These are phyloP conservation scores for Centrapalus pauciflorus DNA, from an alignment of 129 eudicot species.

Conservation along the genomic window DNA sequence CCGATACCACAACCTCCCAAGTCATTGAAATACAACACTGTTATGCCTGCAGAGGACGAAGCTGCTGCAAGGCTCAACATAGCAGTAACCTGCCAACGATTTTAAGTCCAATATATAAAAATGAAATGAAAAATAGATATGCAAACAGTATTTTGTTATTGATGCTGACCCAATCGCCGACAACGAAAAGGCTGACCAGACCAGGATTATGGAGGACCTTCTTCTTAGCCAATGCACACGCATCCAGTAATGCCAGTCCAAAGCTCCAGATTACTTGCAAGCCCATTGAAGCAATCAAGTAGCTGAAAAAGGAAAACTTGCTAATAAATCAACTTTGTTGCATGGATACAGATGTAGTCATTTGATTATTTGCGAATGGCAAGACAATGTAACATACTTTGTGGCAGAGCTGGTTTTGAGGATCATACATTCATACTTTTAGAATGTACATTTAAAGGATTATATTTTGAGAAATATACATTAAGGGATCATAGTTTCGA, in stretches of 20 bases:
- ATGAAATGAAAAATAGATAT: background rate
- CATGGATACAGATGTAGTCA: background rate
- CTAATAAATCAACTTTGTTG: background rate
- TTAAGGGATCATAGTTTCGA: no score
- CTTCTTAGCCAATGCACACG: slow-evolving; percentile 54
- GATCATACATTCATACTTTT: no score
- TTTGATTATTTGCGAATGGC: no score
- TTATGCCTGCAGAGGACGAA: slow-evolving; percentile 73
- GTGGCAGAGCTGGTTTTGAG: no score
- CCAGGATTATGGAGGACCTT: slow-evolving; percentile 47
- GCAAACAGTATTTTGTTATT: background rate
- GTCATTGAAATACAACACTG: slow-evolving; percentile 53
- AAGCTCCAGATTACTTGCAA: slow-evolving; percentile 72
- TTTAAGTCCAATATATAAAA: background rate
- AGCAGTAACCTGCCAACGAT: slow-evolving; percentile 51
- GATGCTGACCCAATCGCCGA: slow-evolving; percentile 82
- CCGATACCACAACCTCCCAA: slow-evolving; percentile 38
- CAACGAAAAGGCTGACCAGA: slow-evolving; percentile 59
- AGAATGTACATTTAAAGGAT: no score
- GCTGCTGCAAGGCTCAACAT: slow-evolving; percentile 78
- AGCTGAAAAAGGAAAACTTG: slow-evolving; percentile 36
- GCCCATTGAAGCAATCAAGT: slow-evolving; percentile 84
- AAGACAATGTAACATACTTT: no score
- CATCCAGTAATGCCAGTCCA: slow-evolving; percentile 61
- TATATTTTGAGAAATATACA: no score